phyloP scores from a whole-genome alignment of 164 flowering plant species.

The Tinospora cordifolia region DNA sequence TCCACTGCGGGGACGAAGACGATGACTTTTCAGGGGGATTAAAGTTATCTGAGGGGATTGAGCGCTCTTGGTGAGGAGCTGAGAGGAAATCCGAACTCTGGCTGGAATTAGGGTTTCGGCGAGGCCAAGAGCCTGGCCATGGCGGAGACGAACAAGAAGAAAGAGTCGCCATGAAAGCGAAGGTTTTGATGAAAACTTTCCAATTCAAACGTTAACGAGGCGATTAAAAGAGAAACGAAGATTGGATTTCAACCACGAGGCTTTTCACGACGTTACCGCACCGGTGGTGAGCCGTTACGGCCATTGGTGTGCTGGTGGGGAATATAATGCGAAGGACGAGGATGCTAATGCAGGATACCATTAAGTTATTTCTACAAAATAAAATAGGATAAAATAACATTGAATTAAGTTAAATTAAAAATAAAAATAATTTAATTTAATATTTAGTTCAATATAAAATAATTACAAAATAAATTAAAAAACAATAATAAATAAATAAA shows the following conservation, averaged over 20 bases:
- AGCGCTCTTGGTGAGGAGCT: background rate
- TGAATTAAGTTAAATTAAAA: no score
- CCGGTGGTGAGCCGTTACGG: no score
- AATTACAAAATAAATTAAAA: no score
- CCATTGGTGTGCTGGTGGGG: no score
- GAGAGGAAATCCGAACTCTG: slow-evolving; percentile 2
- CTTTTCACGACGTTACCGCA: no score
- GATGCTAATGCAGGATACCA: no score
- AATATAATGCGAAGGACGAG: no score
- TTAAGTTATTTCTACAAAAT: no score
- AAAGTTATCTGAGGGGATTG: slow-evolving; percentile 8
- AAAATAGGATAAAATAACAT: no score
- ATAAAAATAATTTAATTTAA: no score
- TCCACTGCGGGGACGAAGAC: background rate
- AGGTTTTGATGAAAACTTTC: background rate
- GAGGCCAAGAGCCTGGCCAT: slow-evolving; percentile 26
- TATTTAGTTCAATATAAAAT: no score
- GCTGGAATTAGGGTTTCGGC: slow-evolving; percentile 13
- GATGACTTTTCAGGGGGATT: background rate
- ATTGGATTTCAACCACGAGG: background rate
- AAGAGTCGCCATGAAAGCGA: slow-evolving; percentile 36
- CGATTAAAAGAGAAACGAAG: background rate
- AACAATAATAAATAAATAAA: no score
- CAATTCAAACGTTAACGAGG: background rate
- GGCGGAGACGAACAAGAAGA: slow-evolving; percentile 34